phyloP scores from a whole-genome alignment of 2,329 filamentous ascomycete species.

The Talaromyces atroroseus region DNA sequence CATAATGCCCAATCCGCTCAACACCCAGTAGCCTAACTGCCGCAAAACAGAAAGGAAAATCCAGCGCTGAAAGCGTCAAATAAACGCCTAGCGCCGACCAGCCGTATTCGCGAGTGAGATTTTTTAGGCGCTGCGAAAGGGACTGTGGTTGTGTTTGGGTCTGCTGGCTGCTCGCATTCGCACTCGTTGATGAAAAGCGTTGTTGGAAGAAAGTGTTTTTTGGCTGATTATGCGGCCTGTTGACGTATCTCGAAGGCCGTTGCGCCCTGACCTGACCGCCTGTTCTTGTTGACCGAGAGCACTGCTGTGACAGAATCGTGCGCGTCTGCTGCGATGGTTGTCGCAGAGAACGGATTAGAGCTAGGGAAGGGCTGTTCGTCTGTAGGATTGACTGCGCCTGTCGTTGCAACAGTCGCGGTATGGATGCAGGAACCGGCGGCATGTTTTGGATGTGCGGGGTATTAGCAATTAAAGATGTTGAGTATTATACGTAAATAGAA shows the following conservation, averaged over 20 bases:
- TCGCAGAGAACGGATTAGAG: neutral
- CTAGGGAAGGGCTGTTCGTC: neutral
- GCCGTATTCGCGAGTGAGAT: conserved; percentile 85
- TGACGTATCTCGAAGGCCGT: neutral
- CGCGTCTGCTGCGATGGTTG: neutral
- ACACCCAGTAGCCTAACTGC: conserved; percentile 77
- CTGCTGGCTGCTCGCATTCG: neutral
- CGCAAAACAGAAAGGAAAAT: conserved; percentile 93
- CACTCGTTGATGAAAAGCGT: conserved; percentile 8
- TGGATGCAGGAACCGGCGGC: conserved; percentile 1
- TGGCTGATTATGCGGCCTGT: neutral
- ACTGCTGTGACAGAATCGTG: conserved; percentile 2
- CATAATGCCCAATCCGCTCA: conserved; percentile 67
- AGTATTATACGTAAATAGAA: neutral
- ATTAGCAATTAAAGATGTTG: neutral
- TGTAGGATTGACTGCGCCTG: conserved; percentile 7
- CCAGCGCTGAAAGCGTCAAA: conserved; percentile 70
- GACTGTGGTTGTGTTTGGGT: conserved; percentile 37
- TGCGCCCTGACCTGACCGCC: neutral
- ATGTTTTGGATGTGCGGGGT: neutral
- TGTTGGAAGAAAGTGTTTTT: conserved; percentile 1
- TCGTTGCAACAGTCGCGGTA: conserved; percentile 9
- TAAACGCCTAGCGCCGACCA: conserved; percentile 94
- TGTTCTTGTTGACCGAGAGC: neutral
- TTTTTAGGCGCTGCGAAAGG: conserved; percentile 68